Evolutionary conservation across 2,329 filamentous ascomycete genomes (phyloP).

Genomic region (Penicillium expansum): DNA sequence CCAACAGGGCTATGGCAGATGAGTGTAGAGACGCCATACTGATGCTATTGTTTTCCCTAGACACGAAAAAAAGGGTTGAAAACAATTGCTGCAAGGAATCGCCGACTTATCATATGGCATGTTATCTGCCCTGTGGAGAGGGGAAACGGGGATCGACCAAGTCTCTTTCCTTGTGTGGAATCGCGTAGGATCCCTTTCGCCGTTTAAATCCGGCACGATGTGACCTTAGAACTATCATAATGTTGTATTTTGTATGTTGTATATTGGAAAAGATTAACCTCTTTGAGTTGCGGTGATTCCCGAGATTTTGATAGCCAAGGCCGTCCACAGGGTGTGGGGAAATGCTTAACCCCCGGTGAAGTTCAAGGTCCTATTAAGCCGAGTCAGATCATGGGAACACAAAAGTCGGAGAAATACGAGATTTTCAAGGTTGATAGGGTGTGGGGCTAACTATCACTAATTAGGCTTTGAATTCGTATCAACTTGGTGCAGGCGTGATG

Average conservation of each 20-base stretch:
- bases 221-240: neutral
- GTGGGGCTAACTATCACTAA: too few species aligned
- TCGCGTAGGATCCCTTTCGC: neutral
- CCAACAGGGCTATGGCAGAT: constrained; percentile 3
- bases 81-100: neutral
- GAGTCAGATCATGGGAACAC: neutral
- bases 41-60: neutral
- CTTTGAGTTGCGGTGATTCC: neutral
- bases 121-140: neutral
- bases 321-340: neutral
- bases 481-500: neutral
- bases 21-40: constrained; percentile 1
- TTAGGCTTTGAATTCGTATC: neutral
- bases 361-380: too few species aligned
- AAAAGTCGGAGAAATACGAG: neutral
- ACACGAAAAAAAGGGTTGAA: neutral
- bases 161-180: neutral
- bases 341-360: neutral
- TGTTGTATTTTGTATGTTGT: neutral
- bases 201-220: neutral
- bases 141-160: neutral
- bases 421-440: neutral
- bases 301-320: neutral
- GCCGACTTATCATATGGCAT: neutral
- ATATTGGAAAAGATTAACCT: neutral